Evolutionary conservation across 352 stramenopile genomes (phyloP).

Genomic region (Globisporangium orthogonon): DNA sequence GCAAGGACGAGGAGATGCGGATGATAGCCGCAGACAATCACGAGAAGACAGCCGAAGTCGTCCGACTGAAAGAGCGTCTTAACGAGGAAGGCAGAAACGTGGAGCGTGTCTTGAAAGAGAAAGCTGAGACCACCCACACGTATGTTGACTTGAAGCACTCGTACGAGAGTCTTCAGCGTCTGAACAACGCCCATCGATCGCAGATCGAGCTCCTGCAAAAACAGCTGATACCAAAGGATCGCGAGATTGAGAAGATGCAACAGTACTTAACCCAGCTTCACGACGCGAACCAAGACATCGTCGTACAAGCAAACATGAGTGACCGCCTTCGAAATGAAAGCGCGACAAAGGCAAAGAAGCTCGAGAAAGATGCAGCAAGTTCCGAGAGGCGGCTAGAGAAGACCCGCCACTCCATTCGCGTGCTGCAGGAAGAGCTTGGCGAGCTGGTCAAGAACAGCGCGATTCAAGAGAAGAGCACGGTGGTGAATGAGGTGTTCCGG

Average conservation of each 20-base stretch:
- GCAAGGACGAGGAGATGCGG: slow-evolving; percentile 53
- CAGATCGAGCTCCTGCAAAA: slow-evolving; percentile 68
- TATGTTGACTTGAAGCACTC: slow-evolving; percentile 33
- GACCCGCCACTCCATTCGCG: slow-evolving; percentile 46
- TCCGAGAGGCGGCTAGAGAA: slow-evolving; percentile 33
- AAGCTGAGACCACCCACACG: slow-evolving; percentile 23
- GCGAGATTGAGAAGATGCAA: slow-evolving; percentile 58
- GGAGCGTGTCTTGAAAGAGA: slow-evolving; percentile 29
- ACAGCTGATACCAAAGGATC: slow-evolving; percentile 62
- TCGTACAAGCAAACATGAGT: slow-evolving; percentile 62
- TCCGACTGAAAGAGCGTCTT: slow-evolving; percentile 27
- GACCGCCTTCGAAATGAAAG: slow-evolving; percentile 50
- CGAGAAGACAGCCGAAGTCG: slow-evolving; percentile 21
- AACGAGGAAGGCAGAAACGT: slow-evolving; percentile 23
- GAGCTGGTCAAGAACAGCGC: slow-evolving; percentile 51
- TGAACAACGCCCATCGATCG: slow-evolving; percentile 68
- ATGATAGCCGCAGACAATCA: slow-evolving; percentile 23
- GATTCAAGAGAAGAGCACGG: slow-evolving; percentile 53
- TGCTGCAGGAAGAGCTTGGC: slow-evolving; percentile 57
- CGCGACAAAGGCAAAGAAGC: slow-evolving; percentile 30
- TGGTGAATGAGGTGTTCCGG: slow-evolving; percentile 53
- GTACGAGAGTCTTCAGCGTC: slow-evolving; percentile 45
- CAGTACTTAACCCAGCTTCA: slow-evolving; percentile 51
- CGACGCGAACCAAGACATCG: slow-evolving; percentile 58
- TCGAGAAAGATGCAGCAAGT: slow-evolving; percentile 28